Base-by-base conservation (phyloP, 768 basidiomycete genomes). In the Lactarius sanguifluus region DNA sequence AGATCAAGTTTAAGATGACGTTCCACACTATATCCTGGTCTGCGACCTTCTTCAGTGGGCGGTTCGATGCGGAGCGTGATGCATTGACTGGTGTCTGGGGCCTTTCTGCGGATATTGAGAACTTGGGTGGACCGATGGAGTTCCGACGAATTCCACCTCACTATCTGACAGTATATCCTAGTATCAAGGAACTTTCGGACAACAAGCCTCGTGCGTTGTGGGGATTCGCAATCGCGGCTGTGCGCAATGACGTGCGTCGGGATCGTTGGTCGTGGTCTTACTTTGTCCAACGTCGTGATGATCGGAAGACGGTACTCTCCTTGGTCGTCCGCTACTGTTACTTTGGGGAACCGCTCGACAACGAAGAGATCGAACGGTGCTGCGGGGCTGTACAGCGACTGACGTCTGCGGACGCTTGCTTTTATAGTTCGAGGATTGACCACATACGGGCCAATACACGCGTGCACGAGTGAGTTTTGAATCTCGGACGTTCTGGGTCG, bases 201-300 rank as follows among this genome's bases (percentile, higher is more conserved):
- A 73, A 72, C 64, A 71, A 67, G 58, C 23, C 76, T 5, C 72
- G 71, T 6, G 73, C 75, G 6, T 57, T 73, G 23, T 78, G 76
- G 77, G 62, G 52, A 7, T 77, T 72, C 47, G 78, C 77, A 20
- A 72, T 74, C 41, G 38, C 38, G 0, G 73, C 75, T 8, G 71
- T 73, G 6, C 57, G 59, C 15, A 57, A 67, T 32, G 65, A 71
- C 13, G 57, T 78, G 3, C 71, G 73, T 5, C 69, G 72, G 40
- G 50, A 68, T 34, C 64, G 60, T 1, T 77, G 73, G 74, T 61
- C 73, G 5, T 77, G 76, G 76, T 60, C 71, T n/a, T 76, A 72
- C 52, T 76, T 78, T 69, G 43, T 68, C 34, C 73, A 75, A 55
- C 72, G 77, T 32, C 69, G 75, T 32, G 69, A 74, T 57, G 65